A percentile compares a stretch with the other conserved stretches of the same genome.
These are phyloP conservation scores for Plicaturopsis crispa DNA, from an alignment of 768 basidiomycete genomes.

Conservation along the genomic window DNA sequence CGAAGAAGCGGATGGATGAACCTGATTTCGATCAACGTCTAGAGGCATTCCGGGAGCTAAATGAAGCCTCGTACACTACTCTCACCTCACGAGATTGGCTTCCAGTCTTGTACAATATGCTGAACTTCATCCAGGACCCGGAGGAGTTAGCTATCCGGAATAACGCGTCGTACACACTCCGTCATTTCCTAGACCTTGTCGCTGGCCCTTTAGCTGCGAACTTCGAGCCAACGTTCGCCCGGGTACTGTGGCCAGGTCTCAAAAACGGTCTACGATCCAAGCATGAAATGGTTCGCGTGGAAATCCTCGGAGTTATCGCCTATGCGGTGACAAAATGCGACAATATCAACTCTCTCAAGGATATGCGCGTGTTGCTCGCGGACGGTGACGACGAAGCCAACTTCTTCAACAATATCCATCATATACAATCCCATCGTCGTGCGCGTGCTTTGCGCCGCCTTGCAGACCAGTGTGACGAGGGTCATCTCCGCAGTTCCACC, in stretches of 20 bases:
- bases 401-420: constrained; percentile 94
- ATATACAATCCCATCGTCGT: constrained; percentile 88
- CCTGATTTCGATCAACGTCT: constrained; percentile 89
- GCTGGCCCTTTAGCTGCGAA: constrained; percentile 34
- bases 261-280: constrained; percentile 75
- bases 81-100: constrained; percentile 64
- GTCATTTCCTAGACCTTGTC: constrained; percentile 67
- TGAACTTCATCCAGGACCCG: constrained; percentile 84
- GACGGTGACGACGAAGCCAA: constrained; percentile 90
- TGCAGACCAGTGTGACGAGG: constrained; percentile 65
- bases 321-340: constrained; percentile 64
- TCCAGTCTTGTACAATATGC: constrained; percentile 74
- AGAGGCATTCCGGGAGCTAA: constrained; percentile 64
- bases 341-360: constrained; percentile 52
- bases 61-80: constrained; percentile 49
- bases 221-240: constrained; percentile 41
- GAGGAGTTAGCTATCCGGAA: constrained; percentile 82
- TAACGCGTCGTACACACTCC: constrained; percentile 69
- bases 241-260: constrained; percentile 66
- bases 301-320: constrained; percentile 73
- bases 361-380: constrained; percentile 77
- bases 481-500: constrained; percentile 57
- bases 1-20: constrained; percentile 74
- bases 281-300: constrained; percentile 80
- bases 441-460: constrained; percentile 82